Base-by-base conservation (phyloP, 306 rosid genomes). In the Cicer judaicum region DNA sequence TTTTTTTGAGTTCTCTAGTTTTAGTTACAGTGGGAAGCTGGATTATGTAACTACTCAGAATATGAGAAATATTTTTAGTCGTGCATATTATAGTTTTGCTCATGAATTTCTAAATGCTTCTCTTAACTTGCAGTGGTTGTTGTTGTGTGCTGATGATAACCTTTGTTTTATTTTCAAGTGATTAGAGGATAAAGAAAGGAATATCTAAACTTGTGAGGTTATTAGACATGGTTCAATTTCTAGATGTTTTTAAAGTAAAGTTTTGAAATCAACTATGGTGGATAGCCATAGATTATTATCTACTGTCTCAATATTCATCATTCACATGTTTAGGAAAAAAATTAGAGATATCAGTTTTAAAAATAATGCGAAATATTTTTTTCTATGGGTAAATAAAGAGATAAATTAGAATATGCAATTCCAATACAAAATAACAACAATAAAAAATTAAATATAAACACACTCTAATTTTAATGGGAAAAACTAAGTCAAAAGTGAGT, bases 1-100 rank as follows among this genome's bases (percentile, higher is more conserved):
- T 87, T 84, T 84, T 89, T 80, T 89, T 80, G 78, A 72, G 87
- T 74, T 85, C 64, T 57, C 59, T 50, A 82, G 75, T 71, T 57
- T 55, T 77, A 74, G 81, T 82, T 80, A 76, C 64, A 52, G 67
- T 78, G 73, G 81, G 85, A 79, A 55, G 79, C 86, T 82, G 88
- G 86, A 79, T 87, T 63, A 81, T 87, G 93, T 85, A 85, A 72
- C 54, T 75, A 15, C 70, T 74, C 68, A 64, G 56, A 47, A 54
- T 71, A 59, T 74, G 77, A 85, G 78, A 64, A 75, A 76, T 80
- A 68, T 74, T 70, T 80, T 65, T 77, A 70, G 64, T 62, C 16
- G 73, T 77, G 71, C 75, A 43, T 65, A 55, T 63, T 13, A 41
- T 74, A 70, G 78, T 47, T 59, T 68, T 86, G 68, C 68, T 39